Evolutionary conservation across 768 basidiomycete genomes (phyloP), one percentile per base, ranked within the genome.

Genomic region (Pleurotus giganteus): DNA sequence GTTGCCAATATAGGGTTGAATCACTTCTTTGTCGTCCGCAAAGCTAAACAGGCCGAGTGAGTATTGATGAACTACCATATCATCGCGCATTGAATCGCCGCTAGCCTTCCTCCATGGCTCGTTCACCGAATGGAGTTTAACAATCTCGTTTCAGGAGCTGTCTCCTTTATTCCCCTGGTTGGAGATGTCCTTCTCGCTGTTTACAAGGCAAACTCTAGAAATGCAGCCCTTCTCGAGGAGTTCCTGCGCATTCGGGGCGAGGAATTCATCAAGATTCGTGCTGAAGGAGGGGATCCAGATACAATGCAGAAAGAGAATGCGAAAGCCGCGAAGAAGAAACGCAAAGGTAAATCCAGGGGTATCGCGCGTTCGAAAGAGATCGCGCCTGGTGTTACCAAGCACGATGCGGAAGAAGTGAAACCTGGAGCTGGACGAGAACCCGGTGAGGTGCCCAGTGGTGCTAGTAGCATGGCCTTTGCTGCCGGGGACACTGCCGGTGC

Each of bases 151-250:
- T 85, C 88, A 8, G 83, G 82, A 4, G 75, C 73, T 0, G 73
- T 89, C 11, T 88, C 91, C 1, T 65, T 78, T 24, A 64, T 95
- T 2, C 93, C 93, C 0, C 52, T 88, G 39, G 74, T 82, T 2
- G 94, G 94, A 3, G 91, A 94, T 68, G 60, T 97, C 24, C 63
- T 85, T 1, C 70, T 94, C 31, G 92, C 89, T 1, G 69, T 81
- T 2, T 96, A 75, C 77, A 95, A 94, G 66, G 85, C 93, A 17
- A 98, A 98, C 69, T 89, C 86, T 13, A 79, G 95, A 57, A 97
- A 98, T 63, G 94, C 92, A 9, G 81, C 81, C 4, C 72, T 97
- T 45, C 75, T 98, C 44, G 92, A 95, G 64, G 91, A 94, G 67
- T 94, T 82, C 68, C 70, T 97, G 52, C 78, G 86, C 31, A 75